Base-by-base conservation (phyloP, 2,329 filamentous ascomycete species). In the Exophiala aquamarina region DNA sequence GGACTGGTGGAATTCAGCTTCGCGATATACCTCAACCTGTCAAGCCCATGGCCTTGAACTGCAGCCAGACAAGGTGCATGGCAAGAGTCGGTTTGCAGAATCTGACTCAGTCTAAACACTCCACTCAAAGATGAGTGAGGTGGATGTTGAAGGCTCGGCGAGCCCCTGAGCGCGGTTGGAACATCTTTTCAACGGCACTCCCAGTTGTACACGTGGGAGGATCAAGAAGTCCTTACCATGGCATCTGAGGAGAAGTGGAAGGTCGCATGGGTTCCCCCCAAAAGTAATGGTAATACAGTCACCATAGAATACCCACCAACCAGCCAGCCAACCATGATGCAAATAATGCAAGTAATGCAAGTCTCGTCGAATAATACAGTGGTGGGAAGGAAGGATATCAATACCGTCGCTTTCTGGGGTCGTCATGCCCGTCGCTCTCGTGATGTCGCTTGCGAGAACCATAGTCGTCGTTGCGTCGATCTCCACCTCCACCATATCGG, bases 371-470 rank as follows among this genome's bases (percentile, higher is more conserved):
- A 15, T 47, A 40, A 32, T 40, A 33, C 33, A 31, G 7, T 20
- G 41, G 29, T 41, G 40, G 13, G 32, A 38, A 34, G 36, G 19
- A 31, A 11, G 32, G 39, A 38, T 44, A 36, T 67, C 69, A 83
- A 65, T 83, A 84, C 63, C 81, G 74, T 63, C 81, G 74, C 64
- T 79, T 76, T 59, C 81, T 76, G 41, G 76, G 74, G 68, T 95
- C 91, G 63, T 95, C 89, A 70, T 91, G 85, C 57, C 81, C 79
- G 65, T 84, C 83, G 63, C 86, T 86, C 42, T 94, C 90, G 68
- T 87, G 89, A 42, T 83, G 77, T 65, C 84, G 81, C 63, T 75
- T 87, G 79, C 65, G 81, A 69, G 68, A 71, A 49, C 77, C 73
- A 41, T 78, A 68, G 48, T 76, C 78, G 57, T 81, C 75, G 40